phyloP scores from a whole-genome alignment of 2,329 filamentous ascomycete species.

The Fusarium nematophilum region DNA sequence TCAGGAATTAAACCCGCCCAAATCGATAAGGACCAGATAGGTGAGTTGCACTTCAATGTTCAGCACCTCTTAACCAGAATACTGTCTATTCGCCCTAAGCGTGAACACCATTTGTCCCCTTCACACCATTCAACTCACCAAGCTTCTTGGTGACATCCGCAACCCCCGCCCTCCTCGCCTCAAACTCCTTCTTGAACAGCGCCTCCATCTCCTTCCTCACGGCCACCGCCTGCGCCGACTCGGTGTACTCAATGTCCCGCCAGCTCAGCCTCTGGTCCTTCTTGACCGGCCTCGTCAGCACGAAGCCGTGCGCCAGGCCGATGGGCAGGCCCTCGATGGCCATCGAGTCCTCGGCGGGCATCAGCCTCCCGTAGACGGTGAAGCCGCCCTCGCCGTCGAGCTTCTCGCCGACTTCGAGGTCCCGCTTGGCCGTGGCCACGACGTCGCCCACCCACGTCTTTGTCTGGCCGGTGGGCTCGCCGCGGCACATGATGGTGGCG shows the following conservation, averaged over 20 bases:
- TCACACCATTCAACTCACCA: conserved; percentile 26
- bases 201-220: conserved; percentile 58
- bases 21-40: too few species aligned
- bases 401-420: conserved; percentile 57
- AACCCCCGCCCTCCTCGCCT: background rate
- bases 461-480: conserved; percentile 58
- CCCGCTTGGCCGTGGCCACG: conserved; percentile 59
- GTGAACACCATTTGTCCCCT: conserved; percentile 14
- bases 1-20: too few species aligned
- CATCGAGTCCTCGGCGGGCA: conserved; percentile 54
- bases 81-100: too few species aligned
- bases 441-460: conserved; percentile 57
- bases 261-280: conserved; percentile 57
- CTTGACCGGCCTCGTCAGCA: conserved; percentile 54
- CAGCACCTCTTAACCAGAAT: too few species aligned
- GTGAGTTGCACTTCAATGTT: too few species aligned
- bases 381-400: conserved; percentile 59
- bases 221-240: conserved; percentile 51
- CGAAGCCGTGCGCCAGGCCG: conserved; percentile 55
- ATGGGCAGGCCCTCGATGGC: conserved; percentile 56
- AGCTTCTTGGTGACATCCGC: background rate
- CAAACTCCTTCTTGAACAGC: conserved; percentile 46
- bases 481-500: conserved; percentile 57
- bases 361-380: conserved; percentile 58
- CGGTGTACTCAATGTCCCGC: conserved; percentile 57